Percentiles rank a stretch among this genome's conserved stretches.
Conservation (phyloP, 2,329 filamentous ascomycete species). For the Monilinia vaccinii-corymbosi region DNA sequence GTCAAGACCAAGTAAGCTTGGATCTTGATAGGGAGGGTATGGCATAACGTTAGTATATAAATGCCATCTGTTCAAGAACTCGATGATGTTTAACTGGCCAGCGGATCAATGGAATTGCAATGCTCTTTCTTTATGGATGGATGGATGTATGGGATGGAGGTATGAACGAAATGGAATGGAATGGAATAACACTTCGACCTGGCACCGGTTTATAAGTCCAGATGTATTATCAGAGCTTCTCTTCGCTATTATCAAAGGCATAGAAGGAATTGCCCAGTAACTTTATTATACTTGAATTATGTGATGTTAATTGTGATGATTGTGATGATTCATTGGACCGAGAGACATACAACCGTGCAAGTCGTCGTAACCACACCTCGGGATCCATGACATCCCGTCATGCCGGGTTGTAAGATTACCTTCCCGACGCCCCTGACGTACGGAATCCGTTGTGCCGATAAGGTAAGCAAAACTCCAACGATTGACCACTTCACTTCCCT, state of each 20-base stretch:
- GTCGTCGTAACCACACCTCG: neutral
- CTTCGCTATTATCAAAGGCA: slow-evolving; percentile 26
- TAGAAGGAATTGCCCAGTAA: slow-evolving; percentile 28
- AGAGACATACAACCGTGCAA: neutral
- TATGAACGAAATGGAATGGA: slow-evolving; percentile 6
- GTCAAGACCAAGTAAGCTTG: slow-evolving; percentile 35
- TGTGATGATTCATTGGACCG: neutral
- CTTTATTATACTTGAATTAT: neutral
- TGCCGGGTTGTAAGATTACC: neutral
- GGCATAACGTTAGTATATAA: neutral
- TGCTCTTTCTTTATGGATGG: slow-evolving; percentile 13
- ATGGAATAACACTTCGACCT: slow-evolving; percentile 5
- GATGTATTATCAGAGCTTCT: slow-evolving; percentile 22
- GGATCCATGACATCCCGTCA: neutral
- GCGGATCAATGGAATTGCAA: slow-evolving; percentile 21
- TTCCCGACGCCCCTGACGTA: neutral
- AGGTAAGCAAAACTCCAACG: too few relatives aligned
- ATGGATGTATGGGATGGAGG: slow-evolving; percentile 19
- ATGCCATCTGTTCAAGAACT: neutral
- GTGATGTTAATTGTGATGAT: neutral
- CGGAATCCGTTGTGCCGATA: neutral
- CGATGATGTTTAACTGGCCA: slow-evolving; percentile 20
- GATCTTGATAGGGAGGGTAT: neutral
- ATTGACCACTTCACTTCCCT: neutral
- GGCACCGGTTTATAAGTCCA: slow-evolving; percentile 18